Evolutionary conservation across 2,329 filamentous ascomycete genomes (phyloP), one percentile per base, ranked within the genome.

Genomic region (Colletotrichum endophyticum): DNA sequence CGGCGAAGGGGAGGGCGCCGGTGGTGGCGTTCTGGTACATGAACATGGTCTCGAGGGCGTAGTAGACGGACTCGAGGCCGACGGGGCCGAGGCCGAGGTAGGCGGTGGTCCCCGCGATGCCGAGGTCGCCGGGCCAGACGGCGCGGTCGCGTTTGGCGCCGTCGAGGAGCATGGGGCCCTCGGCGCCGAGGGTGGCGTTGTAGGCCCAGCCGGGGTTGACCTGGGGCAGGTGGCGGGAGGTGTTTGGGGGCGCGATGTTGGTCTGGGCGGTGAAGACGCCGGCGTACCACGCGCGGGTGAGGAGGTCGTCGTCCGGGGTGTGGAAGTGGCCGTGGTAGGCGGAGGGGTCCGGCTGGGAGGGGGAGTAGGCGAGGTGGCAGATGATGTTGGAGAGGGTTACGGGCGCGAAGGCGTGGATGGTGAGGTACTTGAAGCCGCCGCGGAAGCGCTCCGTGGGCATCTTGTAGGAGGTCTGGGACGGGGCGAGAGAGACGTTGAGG

Each of bases 121-220:
- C 87, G 85, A 92, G 89, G 78, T 92, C 91, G 4, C 90, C 90
- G 4, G 91, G 88, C 89, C 90, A 92, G 3, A 92, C 88, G 4
- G 90, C 83, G 8, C 89, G 85, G 79, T 91, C 90, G 36, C 89
- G 85, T 80, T 91, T 91, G 2, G 89, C 88, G 5, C 89, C 90
- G 79, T 91, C 89, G n/a, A 84, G 82, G 56, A 84, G 82, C 28
- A 84, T 81, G 15, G 83, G 81, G 22, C 79, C 66, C 3, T 81
- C 84, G 5, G 81, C 80, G 9, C 84, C 83, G 32, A 86, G 79
- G 1, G 80, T 79, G 15, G 80, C 82, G 73, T 84, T 82, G 71
- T 84, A 83, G 8, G 79, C 80, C 84, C 84, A 85, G 3, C 87
- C 89, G 25, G 83, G 84, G 13, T 77, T 78, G 53, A 90, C 70